A percentile compares a stretch with the other conserved stretches of the same genome.
These are phyloP conservation scores for Isoetes taiwanensis DNA, from an alignment of 75 land plant genomes.

Conservation along the genomic window DNA sequence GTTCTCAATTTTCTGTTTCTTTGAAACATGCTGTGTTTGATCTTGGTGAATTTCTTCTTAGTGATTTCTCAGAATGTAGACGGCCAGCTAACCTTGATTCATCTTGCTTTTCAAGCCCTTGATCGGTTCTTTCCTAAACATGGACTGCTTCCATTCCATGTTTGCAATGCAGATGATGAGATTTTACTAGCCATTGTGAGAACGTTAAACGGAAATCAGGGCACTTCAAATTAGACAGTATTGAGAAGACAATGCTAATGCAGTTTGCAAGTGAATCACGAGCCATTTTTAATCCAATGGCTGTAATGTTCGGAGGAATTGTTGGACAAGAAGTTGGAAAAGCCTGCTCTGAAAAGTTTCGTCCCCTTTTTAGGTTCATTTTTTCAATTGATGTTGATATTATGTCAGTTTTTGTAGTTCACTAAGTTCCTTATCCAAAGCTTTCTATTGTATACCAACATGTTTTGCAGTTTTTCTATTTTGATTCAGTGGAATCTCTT, in stretches of 20 bases:
- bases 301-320: conserved; percentile 18
- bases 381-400: not conserved
- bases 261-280: conserved; percentile 8
- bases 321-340: conserved; percentile 9
- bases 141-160: conserved; percentile 63
- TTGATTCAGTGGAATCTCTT: conserved; percentile 86
- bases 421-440: not conserved
- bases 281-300: conserved; percentile 14
- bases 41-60: conserved; percentile 82
- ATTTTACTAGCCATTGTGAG: conserved; percentile 24
- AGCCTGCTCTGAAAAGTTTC: conserved; percentile 16
- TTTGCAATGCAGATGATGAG: conserved; percentile 47
- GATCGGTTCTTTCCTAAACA: conserved; percentile 42
- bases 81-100: conserved; percentile 75
- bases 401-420: not conserved
- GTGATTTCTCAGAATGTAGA: conserved; percentile 84
- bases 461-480: conserved; percentile 66
- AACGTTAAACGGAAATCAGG: conserved; percentile 35
- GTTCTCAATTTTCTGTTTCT: too few species aligned
- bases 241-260: conserved; percentile 29
- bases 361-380: conserved; percentile 7
- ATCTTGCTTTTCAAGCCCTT: conserved; percentile 84
- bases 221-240: conserved; percentile 38
- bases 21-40: too few species aligned
- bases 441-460: too few species aligned